Percentiles rank a stretch among this genome's conserved stretches.
Conservation (phyloP, 2,329 filamentous ascomycete genomes). For the Aspergillus floridensis region DNA sequence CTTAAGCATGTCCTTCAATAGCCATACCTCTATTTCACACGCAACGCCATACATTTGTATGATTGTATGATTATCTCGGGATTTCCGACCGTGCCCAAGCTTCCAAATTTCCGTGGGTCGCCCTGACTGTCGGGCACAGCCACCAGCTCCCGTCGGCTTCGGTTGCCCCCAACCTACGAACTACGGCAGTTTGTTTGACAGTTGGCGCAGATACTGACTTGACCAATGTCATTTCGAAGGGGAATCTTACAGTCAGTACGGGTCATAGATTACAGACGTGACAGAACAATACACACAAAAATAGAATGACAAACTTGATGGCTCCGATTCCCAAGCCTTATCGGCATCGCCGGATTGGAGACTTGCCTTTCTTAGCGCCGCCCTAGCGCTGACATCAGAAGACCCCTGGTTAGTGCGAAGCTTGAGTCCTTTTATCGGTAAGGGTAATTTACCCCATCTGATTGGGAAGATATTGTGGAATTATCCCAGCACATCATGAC, state of each 20-base stretch:
- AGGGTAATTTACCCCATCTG: background rate
- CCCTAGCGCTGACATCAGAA: slow-evolving; percentile 2
- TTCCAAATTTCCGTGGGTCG: no score
- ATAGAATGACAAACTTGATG: background rate
- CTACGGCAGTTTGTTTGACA: background rate
- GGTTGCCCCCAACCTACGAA: background rate
- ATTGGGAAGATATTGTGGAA: background rate
- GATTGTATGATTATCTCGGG: no score
- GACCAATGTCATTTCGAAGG: background rate
- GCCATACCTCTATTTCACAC: no score
- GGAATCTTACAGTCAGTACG: background rate
- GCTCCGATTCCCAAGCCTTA: background rate
- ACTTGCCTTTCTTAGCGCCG: background rate
- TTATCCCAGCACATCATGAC: slow-evolving; percentile 2
- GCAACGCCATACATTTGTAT: no score
- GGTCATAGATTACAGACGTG: background rate
- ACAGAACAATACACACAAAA: background rate
- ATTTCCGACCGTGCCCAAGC: no score
- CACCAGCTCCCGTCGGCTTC: background rate
- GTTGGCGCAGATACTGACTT: background rate
- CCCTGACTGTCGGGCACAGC: background rate
- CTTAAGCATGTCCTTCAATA: no score
- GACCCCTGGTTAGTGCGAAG: background rate
- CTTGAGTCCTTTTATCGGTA: slow-evolving; percentile 2
- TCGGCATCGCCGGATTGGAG: background rate